Percentiles rank a stretch among this genome's conserved stretches.
Evolutionary conservation across 2,329 filamentous ascomycete species (phyloP).

Genomic region (Colletotrichum australisinense): DNA sequence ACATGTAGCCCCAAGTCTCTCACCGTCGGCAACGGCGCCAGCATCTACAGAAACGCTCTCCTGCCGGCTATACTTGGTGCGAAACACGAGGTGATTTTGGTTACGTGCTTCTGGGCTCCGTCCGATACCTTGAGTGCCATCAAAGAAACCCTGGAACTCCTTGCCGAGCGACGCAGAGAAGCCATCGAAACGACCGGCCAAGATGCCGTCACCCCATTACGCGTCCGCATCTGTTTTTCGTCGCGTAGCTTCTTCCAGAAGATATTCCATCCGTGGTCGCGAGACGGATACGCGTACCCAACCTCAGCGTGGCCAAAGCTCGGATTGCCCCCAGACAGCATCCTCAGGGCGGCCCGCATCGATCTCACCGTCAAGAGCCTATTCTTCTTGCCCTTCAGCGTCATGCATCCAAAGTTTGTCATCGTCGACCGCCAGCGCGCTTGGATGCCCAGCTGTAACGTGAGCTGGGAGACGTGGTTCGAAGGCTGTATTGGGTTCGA

Average conservation of each 20-base stretch:
- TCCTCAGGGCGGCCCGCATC: conserved; percentile 67
- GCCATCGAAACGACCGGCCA: conserved; percentile 44
- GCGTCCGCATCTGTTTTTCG: conserved; percentile 81
- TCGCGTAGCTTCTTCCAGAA: conserved; percentile 80
- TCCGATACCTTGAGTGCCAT: conserved; percentile 72
- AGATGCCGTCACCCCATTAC: conserved; percentile 50
- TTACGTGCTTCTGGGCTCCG: conserved; percentile 85
- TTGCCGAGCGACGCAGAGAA: conserved; percentile 63
- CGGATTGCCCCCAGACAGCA: conserved; percentile 68
- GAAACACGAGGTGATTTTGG: conserved; percentile 75
- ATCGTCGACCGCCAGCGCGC: conserved; percentile 75
- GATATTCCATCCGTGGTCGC: conserved; percentile 75
- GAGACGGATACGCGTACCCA: conserved; percentile 71
- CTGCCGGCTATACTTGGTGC: conserved; percentile 71
- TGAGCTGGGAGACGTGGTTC: conserved; percentile 90
- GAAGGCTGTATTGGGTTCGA: conserved; percentile 78
- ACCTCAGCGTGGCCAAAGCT: conserved; percentile 70
- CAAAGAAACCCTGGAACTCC: conserved; percentile 64
- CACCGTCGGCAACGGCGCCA: conserved; percentile 67
- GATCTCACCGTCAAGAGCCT: conserved; percentile 80
- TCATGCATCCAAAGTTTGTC: conserved; percentile 90
- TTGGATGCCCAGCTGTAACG: conserved; percentile 83
- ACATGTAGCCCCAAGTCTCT: conserved; percentile 60
- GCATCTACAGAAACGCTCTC: conserved; percentile 65
- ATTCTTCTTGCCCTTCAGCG: conserved; percentile 83